Conservation (phyloP, 306 rosid species). For the Cicer cuneatum region DNA sequence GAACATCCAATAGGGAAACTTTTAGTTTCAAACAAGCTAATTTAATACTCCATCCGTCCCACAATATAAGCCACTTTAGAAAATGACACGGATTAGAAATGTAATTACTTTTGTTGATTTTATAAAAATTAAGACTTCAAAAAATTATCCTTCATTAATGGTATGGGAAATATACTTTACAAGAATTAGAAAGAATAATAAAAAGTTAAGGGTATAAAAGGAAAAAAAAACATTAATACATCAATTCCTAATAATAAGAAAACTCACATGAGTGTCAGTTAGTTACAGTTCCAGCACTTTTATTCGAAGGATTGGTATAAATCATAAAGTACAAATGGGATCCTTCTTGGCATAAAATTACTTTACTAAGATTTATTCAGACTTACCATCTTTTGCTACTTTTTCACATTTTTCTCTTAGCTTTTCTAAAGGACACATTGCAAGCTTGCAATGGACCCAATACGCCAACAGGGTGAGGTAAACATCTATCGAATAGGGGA, state of each 20-base stretch:
- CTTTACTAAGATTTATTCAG: neutral
- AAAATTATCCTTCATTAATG: no score
- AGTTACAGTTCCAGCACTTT: conserved; percentile 7
- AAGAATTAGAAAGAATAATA: no score
- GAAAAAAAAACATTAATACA: no score
- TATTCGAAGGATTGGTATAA: neutral
- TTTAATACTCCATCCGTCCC: neutral
- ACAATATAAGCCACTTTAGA: no score
- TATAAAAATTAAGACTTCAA: no score
- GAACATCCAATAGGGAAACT: conserved; percentile 39
- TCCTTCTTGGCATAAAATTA: conserved; percentile 10
- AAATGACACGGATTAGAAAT: no score
- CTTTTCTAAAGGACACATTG: neutral
- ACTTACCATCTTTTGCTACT: neutral
- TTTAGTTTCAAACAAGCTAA: conserved; percentile 28
- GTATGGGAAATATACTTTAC: no score
- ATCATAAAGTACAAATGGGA: neutral
- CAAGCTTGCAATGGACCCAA: neutral
- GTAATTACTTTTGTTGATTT: no score
- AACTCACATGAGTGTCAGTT: conserved; percentile 7
- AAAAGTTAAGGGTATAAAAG: no score
- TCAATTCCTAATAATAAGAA: conserved; percentile 12
- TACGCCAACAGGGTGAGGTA: neutral
- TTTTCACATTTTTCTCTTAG: neutral
- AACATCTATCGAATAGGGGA: neutral